These are phyloP conservation scores for Xerocomus minutiporus DNA, from an alignment of 1,284 basidiomycete species.

Conservation along the genomic window DNA sequence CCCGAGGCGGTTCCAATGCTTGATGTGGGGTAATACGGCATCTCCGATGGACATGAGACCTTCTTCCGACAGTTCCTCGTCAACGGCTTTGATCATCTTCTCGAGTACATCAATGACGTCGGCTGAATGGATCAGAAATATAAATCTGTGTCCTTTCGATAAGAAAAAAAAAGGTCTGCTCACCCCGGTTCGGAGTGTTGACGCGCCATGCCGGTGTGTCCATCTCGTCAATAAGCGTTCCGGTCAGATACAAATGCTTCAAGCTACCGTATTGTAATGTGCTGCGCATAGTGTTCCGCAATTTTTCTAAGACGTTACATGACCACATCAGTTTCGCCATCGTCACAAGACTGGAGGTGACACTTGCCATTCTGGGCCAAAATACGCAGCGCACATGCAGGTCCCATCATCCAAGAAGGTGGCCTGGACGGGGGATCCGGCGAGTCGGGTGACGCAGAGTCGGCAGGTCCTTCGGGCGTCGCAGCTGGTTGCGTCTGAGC, in stretches of 20 bases:
- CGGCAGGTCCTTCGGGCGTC: neutral
- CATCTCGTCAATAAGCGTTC: conserved; percentile 13
- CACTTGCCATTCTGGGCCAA: conserved; percentile 10
- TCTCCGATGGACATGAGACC: conserved; percentile 19
- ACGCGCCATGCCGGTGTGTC: conserved; percentile 17
- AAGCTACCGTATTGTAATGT: conserved; percentile 14
- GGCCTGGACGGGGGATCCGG: neutral
- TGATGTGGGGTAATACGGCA: conserved; percentile 11
- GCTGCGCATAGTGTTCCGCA: conserved; percentile 1
- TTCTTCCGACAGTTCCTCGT: conserved; percentile 21
- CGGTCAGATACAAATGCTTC: conserved; percentile 19
- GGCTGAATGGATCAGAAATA: conserved; percentile 5
- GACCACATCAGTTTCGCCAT: neutral
- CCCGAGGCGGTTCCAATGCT: conserved; percentile 10
- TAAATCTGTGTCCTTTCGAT: neutral
- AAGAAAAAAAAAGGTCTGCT: neutral
- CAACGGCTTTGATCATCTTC: conserved; percentile 25
- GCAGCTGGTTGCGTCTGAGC: neutral
- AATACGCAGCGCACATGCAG: conserved; percentile 12
- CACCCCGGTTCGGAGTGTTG: conserved; percentile 21
- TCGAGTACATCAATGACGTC: conserved; percentile 21
- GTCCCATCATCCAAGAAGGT: conserved; percentile 15
- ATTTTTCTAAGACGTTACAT: conserved; percentile 8
- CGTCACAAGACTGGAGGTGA: neutral
- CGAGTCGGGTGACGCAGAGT: neutral